Conservation (phyloP, 495 filamentous ascomycete genomes). For the Rostrohypoxylon terebratum region DNA sequence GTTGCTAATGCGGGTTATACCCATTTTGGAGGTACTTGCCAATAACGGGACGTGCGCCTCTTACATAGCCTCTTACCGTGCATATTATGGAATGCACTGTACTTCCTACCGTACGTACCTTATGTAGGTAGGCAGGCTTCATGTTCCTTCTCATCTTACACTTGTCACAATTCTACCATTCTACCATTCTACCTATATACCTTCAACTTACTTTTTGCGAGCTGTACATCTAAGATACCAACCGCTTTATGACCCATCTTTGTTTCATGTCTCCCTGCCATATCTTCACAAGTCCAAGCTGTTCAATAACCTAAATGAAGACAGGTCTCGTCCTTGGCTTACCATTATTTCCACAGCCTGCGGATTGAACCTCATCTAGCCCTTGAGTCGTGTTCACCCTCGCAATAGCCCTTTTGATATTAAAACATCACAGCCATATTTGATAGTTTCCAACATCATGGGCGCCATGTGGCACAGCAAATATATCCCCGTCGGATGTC, state of each 20-base stretch:
- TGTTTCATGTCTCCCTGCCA: not conserved
- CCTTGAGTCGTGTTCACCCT: constrained; percentile 2
- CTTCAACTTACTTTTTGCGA: no score
- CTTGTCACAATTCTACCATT: not conserved
- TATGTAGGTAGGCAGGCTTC: no score
- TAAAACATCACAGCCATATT: not conserved
- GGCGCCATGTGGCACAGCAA: constrained; percentile 30
- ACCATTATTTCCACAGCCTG: not conserved
- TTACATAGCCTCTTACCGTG: not conserved
- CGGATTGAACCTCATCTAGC: not conserved
- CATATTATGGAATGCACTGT: not conserved
- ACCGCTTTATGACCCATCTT: not conserved
- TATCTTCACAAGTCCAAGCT: no score
- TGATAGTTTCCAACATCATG: constrained; percentile 20
- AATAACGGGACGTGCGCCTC: not conserved
- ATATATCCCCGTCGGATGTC: constrained; percentile 55
- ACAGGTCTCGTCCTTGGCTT: not conserved
- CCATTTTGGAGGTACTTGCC: not conserved
- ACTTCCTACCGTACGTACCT: not conserved
- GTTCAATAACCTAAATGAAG: not conserved
- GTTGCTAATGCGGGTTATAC: not conserved
- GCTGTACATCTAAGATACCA: not conserved
- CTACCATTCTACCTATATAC: no score
- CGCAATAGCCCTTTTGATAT: not conserved
- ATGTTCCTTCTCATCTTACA: not conserved